Base-by-base conservation (phyloP, 179 eudicot genomes). In the Spergularia azorica region DNA sequence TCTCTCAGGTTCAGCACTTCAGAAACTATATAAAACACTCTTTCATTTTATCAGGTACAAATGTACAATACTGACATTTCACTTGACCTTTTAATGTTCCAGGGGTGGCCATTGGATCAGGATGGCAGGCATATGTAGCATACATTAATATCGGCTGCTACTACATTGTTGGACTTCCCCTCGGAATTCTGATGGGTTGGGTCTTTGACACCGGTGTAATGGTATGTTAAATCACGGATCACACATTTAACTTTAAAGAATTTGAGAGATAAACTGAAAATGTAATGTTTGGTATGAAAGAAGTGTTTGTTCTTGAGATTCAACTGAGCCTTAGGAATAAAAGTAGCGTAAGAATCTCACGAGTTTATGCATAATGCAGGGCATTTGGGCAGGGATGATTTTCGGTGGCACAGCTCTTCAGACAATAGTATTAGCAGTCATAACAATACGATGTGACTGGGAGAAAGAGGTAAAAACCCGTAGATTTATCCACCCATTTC, bases 51-150 rank as follows among this genome's bases (percentile, higher is more conserved):
- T 15, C 39, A 11, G 12, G 9, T 17, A 46, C n/a, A 20, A 12
- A 14, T 70, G 38, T 21, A 15, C 52, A 13, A 21, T 10, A n/a
- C n/a, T 51, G 3, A 58, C 15, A 32, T 51, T 14, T 51, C 52
- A 5, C 63, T 26, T 26, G 32, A 32, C n/a, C 38, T 70, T 46
- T 52, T 60, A 10, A 20, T 61, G 66, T 59, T 79, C 9, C 74
- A 85, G 88, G 89, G 12, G 89, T 86, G 77, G 89, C 89, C 0
- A 77, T 86, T 61, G 89, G 89, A 41, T 86, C 86, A 1, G 86
- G 88, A 55, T 86, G 88, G 88, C 88, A 86, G 65, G 58, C 81
- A 7, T 83, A 78, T 69, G 89, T 86, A 12, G 89, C 89, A 7
- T 86, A 86, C 72, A 83, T 86, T n/a, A 86, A 86, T 43, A 71